Conservation (phyloP, 2,329 filamentous ascomycete species). For the Pyricularia sp. region DNA sequence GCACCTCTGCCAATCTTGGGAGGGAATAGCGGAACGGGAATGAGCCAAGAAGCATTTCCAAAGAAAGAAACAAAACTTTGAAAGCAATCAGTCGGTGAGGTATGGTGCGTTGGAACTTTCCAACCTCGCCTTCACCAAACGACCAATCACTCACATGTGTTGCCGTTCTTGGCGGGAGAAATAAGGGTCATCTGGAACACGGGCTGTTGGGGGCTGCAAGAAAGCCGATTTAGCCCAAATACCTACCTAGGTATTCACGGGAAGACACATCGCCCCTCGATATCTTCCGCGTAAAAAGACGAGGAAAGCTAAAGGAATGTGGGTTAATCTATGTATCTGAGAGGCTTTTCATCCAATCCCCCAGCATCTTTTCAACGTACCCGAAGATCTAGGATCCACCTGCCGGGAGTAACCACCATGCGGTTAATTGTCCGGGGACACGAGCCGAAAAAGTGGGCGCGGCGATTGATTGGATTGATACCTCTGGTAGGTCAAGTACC, state of each 20-base stretch:
- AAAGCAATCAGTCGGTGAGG: neutral
- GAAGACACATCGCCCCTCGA: neutral
- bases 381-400: neutral
- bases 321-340: neutral
- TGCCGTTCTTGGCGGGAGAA: neutral
- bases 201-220: neutral
- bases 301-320: neutral
- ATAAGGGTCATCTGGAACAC: neutral
- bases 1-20: too few relatives aligned
- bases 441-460: neutral
- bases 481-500: too few relatives aligned
- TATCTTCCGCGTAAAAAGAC: neutral
- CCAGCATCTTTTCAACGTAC: neutral
- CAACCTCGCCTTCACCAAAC: neutral
- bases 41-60: neutral
- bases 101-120: neutral
- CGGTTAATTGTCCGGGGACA: neutral
- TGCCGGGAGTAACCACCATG: neutral
- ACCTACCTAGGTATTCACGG: neutral
- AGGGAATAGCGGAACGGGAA: neutral
- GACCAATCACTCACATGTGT: neutral
- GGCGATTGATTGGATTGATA: neutral
- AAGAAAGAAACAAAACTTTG: neutral
- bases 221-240: neutral
- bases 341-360: neutral